phyloP scores from a whole-genome alignment of 768 basidiomycete genomes.

The Clathrus columnatus region DNA sequence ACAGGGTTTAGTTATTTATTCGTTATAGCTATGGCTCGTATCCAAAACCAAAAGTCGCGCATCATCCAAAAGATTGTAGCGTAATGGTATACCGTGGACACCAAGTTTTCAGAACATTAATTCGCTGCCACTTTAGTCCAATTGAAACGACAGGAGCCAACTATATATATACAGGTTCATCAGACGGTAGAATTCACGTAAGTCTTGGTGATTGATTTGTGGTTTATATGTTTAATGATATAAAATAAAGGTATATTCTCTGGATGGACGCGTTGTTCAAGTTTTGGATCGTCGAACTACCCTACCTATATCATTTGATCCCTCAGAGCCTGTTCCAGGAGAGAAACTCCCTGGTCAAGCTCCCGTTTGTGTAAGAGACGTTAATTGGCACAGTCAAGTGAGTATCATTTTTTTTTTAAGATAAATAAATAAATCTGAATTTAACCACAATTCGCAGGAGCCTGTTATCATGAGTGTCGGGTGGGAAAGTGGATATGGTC shows the following conservation, averaged over 20 bases:
- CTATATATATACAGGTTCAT: conserved; percentile 91
- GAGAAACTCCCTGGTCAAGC: conserved; percentile 21
- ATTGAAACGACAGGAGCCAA: conserved; percentile 83
- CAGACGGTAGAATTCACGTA: conserved; percentile 80
- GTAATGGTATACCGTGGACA: conserved; percentile 96
- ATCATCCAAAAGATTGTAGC: conserved; percentile 85
- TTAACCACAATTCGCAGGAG: conserved; percentile 39
- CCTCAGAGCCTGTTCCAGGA: conserved; percentile 51
- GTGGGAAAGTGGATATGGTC: conserved; percentile 57
- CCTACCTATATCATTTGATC: conserved; percentile 60
- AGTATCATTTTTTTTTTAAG: conserved; percentile 7
- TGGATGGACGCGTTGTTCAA: conserved; percentile 82
- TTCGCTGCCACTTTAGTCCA: conserved; percentile 95
- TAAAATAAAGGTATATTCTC: conserved; percentile 72
- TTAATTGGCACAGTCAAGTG: conserved; percentile 89
- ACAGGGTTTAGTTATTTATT: background rate
- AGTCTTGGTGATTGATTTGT: conserved; percentile 16
- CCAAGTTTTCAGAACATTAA: conserved; percentile 80
- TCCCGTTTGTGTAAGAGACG: conserved; percentile 73
- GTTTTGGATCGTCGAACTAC: conserved; percentile 73
- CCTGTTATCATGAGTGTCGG: conserved; percentile 88
- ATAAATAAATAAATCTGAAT: background rate
- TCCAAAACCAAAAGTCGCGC: conserved; percentile 47
- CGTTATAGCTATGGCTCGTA: conserved; percentile 51
- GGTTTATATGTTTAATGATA: conserved; percentile 4